Evolutionary conservation across 257 asterid species (phyloP).

Genomic region (Ilex asprella): DNA sequence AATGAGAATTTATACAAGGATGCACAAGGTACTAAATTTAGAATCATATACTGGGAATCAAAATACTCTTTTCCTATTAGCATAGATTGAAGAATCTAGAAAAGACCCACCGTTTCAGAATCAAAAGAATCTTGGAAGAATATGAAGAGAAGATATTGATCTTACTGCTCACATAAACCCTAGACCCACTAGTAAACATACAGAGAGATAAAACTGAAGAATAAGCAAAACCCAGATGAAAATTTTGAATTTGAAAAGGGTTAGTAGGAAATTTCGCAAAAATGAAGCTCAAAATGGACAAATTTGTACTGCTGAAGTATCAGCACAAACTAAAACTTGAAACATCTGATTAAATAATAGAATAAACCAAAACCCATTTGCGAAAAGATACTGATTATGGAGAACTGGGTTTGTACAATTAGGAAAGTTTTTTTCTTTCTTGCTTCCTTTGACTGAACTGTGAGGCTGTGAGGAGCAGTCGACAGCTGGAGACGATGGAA

Average conservation of each 20-base stretch:
- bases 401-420: background rate
- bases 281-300: no score
- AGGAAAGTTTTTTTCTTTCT: background rate
- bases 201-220: background rate
- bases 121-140: constrained; percentile 13
- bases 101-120: constrained; percentile 21
- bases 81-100: constrained; percentile 26
- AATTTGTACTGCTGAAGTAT: background rate
- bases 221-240: background rate
- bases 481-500: no score
- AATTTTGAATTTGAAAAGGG: no score
- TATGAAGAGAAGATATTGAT: background rate
- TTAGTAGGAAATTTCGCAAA: no score
- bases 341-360: no score
- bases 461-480: no score
- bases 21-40: no score
- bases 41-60: no score
- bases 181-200: background rate
- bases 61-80: constrained; percentile 14
- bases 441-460: background rate
- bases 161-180: no score
- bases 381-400: background rate
- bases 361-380: background rate
- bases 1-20: no score
- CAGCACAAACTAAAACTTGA: no score